A percentile compares a stretch with the other conserved stretches of the same genome.
These are phyloP conservation scores for Penicillium bialowiezense DNA, from an alignment of 495 filamentous ascomycete genomes.

Conservation along the genomic window DNA sequence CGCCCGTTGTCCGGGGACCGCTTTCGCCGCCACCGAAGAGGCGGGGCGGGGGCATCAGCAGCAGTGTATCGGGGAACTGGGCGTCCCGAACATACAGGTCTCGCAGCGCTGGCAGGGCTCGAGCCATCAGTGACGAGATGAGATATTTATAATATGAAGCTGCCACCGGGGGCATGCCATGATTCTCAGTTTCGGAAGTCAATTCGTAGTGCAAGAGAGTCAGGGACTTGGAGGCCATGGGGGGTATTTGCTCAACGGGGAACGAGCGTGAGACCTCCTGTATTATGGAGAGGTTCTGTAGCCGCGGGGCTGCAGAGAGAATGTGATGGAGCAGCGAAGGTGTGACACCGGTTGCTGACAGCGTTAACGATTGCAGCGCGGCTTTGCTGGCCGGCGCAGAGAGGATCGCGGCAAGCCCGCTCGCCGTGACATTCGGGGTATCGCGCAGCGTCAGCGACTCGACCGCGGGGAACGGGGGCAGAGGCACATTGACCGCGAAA, in stretches of 20 bases:
- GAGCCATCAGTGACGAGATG: constrained; percentile 72
- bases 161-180: constrained; percentile 57
- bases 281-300: constrained; percentile 63
- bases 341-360: constrained; percentile 64
- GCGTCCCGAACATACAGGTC: constrained; percentile 83
- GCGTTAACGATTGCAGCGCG: constrained; percentile 56
- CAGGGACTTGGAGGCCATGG: constrained; percentile 64
- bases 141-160: constrained; percentile 83
- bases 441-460: constrained; percentile 66
- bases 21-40: constrained; percentile 31
- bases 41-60: constrained; percentile 59
- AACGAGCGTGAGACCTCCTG: constrained; percentile 67
- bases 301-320: constrained; percentile 56
- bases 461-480: constrained; percentile 69
- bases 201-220: constrained; percentile 79
- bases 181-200: constrained; percentile 48
- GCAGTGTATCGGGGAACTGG: constrained; percentile 70
- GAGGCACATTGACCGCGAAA: constrained; percentile 55
- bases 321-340: constrained; percentile 62
- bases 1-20: constrained; percentile 36
- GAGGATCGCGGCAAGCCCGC: constrained; percentile 66
- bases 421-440: constrained; percentile 63
- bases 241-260: constrained; percentile 56
- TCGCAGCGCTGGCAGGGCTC: constrained; percentile 66
- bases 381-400: constrained; percentile 45